Evolutionary conservation across 306 rosid genomes (phyloP).

Genomic region (Cucumis cinereus): DNA sequence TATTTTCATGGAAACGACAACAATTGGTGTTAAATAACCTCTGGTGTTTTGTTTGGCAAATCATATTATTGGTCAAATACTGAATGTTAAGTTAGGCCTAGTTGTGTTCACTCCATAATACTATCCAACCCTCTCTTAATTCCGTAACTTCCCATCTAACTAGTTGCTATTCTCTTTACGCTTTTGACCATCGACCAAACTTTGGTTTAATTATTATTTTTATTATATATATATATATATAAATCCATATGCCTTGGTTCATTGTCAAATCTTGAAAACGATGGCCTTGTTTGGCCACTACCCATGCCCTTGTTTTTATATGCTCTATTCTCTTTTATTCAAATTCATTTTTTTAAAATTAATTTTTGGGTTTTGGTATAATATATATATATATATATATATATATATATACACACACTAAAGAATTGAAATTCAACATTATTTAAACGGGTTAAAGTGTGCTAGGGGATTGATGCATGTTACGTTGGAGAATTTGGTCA

Average conservation of each 20-base stretch:
- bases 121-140: neutral
- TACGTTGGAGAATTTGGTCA: neutral
- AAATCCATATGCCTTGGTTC: neutral
- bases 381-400: too few relatives aligned
- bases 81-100: neutral
- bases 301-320: neutral
- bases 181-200: conserved; percentile 6
- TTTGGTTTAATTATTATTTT: neutral
- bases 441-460: neutral
- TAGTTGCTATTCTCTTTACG: neutral
- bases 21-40: neutral
- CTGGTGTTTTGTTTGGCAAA: neutral
- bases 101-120: neutral
- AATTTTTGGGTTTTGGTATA: too few relatives aligned
- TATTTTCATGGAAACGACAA: neutral
- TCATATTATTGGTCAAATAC: too few relatives aligned
- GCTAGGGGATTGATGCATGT: neutral
- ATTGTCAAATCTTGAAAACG: conserved; percentile 5
- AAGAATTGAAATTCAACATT: neutral
- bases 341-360: too few relatives aligned
- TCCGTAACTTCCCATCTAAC: neutral
- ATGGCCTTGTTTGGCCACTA: neutral
- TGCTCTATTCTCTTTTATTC: neutral
- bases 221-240: neutral
- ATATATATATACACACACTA: neutral